Percentiles rank a stretch among this genome's conserved stretches.
These are phyloP conservation scores for Phytophthora macrochlamydospora DNA, from an alignment of 352 stramenopile genomes.

Conservation along the genomic window DNA sequence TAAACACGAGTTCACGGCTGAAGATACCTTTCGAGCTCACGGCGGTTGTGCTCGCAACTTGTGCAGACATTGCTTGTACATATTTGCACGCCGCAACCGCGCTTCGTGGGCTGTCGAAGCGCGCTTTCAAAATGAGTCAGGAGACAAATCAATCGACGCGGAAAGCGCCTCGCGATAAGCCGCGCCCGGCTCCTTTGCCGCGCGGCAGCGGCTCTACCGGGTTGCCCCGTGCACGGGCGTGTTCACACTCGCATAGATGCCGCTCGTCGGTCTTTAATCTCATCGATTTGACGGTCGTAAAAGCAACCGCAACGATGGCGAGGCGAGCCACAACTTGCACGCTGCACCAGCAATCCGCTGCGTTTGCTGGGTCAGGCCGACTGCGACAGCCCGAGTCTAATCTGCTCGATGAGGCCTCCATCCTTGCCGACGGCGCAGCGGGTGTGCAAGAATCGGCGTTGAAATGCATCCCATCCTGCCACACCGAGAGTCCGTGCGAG, in stretches of 20 bases:
- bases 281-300: not conserved
- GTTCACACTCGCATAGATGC: not conserved
- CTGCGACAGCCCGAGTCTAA: not conserved
- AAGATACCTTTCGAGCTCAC: not conserved
- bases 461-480: not conserved
- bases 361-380: not conserved
- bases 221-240: too few species aligned
- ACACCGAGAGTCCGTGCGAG: not conserved
- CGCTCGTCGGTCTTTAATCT: not conserved
- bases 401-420: not conserved
- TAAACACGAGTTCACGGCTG: slow-evolving; percentile 23
- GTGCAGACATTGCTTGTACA: too few species aligned
- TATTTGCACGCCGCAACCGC: not conserved
- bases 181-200: not conserved
- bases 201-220: too few species aligned
- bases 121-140: slow-evolving; percentile 19
- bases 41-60: too few species aligned
- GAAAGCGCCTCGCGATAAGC: slow-evolving; percentile 7
- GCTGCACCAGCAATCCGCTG: not conserved
- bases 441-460: not conserved
- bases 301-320: not conserved
- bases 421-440: not conserved
- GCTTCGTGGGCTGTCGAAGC: too few species aligned
- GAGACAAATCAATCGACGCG: slow-evolving; percentile 17
- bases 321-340: not conserved